A percentile compares a stretch with the other conserved stretches of the same genome.
Evolutionary conservation across 495 filamentous ascomycete genomes (phyloP).

Genomic region (Parachaetomium inaequale): DNA sequence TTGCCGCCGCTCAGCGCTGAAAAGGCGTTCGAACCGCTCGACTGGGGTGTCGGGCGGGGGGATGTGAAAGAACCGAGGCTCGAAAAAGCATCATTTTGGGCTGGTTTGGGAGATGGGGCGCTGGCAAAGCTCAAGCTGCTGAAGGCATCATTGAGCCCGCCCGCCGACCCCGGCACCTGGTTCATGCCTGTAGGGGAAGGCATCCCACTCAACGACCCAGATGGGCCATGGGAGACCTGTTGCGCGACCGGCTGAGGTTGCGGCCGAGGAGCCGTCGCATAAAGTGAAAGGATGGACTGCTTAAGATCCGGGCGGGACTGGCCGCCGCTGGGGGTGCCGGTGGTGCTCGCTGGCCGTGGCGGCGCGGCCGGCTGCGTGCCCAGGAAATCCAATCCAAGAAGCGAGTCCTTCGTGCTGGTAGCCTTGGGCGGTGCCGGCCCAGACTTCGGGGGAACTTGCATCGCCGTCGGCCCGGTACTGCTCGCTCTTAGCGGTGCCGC

Average conservation of each 20-base stretch:
- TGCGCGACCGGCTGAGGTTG: conserved; percentile 54
- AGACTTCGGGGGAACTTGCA: conserved; percentile 62
- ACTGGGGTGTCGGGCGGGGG: conserved; percentile 50
- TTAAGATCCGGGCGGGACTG: conserved; percentile 91
- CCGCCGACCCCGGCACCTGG: conserved; percentile 53
- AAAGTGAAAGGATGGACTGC: conserved; percentile 93
- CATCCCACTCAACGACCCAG: conserved; percentile 54
- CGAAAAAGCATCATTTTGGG: conserved; percentile 67
- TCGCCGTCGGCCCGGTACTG: conserved; percentile 62
- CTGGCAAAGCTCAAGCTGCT: conserved; percentile 68
- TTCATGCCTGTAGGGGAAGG: conserved; percentile 44
- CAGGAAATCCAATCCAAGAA: conserved; percentile 91
- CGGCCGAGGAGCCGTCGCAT: conserved; percentile 74
- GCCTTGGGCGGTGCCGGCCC: conserved; percentile 57
- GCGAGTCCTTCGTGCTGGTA: conserved; percentile 68
- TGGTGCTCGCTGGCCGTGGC: conserved; percentile 68
- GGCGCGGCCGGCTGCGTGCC: conserved; percentile 63
- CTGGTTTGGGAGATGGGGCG: conserved; percentile 51
- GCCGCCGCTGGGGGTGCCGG: conserved; percentile 54
- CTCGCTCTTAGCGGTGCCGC: conserved; percentile 43
- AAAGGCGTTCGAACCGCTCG: conserved; percentile 53
- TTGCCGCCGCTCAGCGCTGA: conserved; percentile 60
- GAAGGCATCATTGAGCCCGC: conserved; percentile 84
- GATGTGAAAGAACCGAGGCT: conserved; percentile 61
- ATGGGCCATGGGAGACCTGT: conserved; percentile 45